These are phyloP conservation scores for Coniochaeta hoffmannii DNA, from an alignment of 2,329 filamentous ascomycete genomes.

Conservation along the genomic window DNA sequence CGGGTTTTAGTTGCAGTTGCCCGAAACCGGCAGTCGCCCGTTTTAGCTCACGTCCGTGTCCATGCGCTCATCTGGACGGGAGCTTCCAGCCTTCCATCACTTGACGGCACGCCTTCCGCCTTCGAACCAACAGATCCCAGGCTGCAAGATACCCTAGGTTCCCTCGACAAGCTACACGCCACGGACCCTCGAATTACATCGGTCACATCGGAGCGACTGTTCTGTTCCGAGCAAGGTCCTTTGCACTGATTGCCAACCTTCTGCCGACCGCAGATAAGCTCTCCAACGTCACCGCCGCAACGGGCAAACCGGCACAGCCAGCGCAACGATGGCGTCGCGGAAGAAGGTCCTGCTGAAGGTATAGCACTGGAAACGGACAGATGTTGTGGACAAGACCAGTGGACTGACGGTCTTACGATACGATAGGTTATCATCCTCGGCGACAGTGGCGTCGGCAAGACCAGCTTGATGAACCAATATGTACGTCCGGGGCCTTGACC, in stretches of 20 bases:
- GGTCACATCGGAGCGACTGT: neutral
- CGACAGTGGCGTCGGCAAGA: constrained; percentile 98
- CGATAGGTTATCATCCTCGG: constrained; percentile 93
- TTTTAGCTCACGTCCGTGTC: neutral
- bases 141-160: neutral
- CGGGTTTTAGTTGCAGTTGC: too few relatives aligned
- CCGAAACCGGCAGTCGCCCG: neutral
- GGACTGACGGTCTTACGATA: constrained; percentile 28
- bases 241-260: neutral
- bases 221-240: neutral
- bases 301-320: neutral
- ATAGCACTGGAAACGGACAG: constrained; percentile 15
- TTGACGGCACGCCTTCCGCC: neutral
- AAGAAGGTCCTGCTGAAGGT: constrained; percentile 93
- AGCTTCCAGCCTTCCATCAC: neutral
- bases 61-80: neutral
- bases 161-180: neutral
- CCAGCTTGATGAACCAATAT: constrained; percentile 99
- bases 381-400: constrained; percentile 1
- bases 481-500: constrained; percentile 45
- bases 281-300: neutral
- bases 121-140: neutral
- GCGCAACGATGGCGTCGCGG: constrained; percentile 59
- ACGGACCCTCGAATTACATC: neutral
- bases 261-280: neutral